Evolutionary conservation across 2,329 filamentous ascomycete genomes (phyloP), one percentile per base, ranked within the genome.

Genomic region (Calonectria montana): DNA sequence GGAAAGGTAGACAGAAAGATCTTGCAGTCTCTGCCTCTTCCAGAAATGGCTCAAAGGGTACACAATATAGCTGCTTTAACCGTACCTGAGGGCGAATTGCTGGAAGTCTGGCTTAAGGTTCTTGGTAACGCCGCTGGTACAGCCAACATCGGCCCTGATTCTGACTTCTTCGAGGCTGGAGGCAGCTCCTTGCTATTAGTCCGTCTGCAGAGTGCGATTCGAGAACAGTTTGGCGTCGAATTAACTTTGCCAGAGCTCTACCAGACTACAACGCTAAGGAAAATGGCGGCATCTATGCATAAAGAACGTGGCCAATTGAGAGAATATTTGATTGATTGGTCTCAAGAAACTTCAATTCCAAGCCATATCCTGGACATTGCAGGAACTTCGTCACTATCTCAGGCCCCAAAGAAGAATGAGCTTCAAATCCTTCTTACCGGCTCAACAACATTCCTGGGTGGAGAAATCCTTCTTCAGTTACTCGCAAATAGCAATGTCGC

Each of bases 91-190:
- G 50, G 29, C 8, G 29, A 35, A 35, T 15, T 55, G 8, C 15
- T 35, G 23, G 29, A 55, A 13, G 27, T 55, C 16, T 55, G 50
- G 50, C 15, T 55, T 27, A 27, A 35, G 27, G 15, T 55, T 12
- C 50, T 55, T 13, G 27, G 27, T 7, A 16, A 31, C 4, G 27
- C 18, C 8, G 50, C 16, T 21, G n/a, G 25, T 10, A 25, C n/a
- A 7, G 29, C 50, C 4, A 8, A n/a, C 15, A 55, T 55, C n/a
- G 29, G 50, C 6, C 27, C 50, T 13, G 18, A 63, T 0, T 78
- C 83, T 5, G 83, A 86, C 74, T 87, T 88, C 75, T 87, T 87
- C 76, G 65, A 74, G 1, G 73, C 83, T 1, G 86, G 86, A 13
- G 86, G 85, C 3, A 86, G 81, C 69, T 87, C 86, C 0, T 65